These are phyloP conservation scores for Psophocarpus tetragonolobus DNA, from an alignment of 306 rosid species.

Conservation along the genomic window DNA sequence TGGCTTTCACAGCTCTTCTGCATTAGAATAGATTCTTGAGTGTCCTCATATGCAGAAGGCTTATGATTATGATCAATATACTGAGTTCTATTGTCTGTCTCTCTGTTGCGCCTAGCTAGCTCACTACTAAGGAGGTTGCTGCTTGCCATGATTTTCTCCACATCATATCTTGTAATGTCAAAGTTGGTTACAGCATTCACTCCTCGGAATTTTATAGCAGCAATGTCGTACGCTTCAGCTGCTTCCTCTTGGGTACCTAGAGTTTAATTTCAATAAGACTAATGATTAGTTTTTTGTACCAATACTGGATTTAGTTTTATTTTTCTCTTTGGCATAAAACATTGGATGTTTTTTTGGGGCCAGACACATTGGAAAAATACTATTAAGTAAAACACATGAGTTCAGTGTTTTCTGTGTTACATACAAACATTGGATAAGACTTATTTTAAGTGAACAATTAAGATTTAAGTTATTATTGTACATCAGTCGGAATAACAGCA, in stretches of 20 bases:
- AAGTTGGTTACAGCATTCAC: conserved; percentile 86
- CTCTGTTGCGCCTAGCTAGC: conserved; percentile 63
- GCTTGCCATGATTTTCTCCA: conserved; percentile 78
- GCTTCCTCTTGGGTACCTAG: conserved; percentile 97
- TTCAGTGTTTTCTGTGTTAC: neutral
- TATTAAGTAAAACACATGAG: neutral
- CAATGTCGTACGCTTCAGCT: conserved; percentile 90
- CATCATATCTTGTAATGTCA: conserved; percentile 81
- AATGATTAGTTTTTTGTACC: conserved; percentile 5
- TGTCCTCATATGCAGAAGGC: conserved; percentile 34
- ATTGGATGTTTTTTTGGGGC: neutral
- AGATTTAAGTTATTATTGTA: conserved; percentile 28
- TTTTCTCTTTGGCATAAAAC: neutral
- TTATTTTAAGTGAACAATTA: neutral
- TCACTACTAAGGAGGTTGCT: conserved; percentile 75
- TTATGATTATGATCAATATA: conserved; percentile 42
- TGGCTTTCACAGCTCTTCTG: conserved; percentile 50
- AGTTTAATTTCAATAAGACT: conserved; percentile 26
- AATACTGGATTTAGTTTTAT: neutral
- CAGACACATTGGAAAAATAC: neutral
- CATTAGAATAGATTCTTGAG: conserved; percentile 41
- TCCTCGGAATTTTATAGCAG: conserved; percentile 90
- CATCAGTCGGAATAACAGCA: conserved; percentile 33
- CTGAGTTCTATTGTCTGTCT: conserved; percentile 31
- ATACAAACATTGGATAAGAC: neutral